Evolutionary conservation across 106 monocot genomes (phyloP).

Genomic region (Dendrobium catenatum): DNA sequence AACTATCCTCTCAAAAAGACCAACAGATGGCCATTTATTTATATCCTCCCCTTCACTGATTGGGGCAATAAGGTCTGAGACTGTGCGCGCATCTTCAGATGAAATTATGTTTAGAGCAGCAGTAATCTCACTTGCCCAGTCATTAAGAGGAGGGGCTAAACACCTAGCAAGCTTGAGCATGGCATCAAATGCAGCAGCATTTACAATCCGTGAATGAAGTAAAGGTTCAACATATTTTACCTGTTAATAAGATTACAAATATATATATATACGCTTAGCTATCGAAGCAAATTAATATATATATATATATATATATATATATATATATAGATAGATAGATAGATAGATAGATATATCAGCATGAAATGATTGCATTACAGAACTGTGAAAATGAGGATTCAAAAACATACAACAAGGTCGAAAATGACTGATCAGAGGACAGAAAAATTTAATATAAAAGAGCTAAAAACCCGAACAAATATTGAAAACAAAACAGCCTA

Average conservation of each 20-base stretch:
- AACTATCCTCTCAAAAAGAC: slow-evolving; percentile 69
- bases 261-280: neutral
- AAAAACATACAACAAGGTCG: neutral
- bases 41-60: slow-evolving; percentile 34
- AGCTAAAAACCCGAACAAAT: neutral
- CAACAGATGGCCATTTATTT: slow-evolving; percentile 25
- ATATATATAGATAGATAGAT: no score
- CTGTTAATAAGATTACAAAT: slow-evolving; percentile 33
- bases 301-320: no score
- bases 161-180: slow-evolving; percentile 72
- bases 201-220: slow-evolving; percentile 66
- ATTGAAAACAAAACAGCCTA: neutral
- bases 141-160: slow-evolving; percentile 75
- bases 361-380: neutral
- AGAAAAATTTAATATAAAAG: neutral
- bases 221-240: slow-evolving; percentile 79
- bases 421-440: neutral
- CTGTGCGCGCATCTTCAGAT: slow-evolving; percentile 24
- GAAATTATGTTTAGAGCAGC: slow-evolving; percentile 66
- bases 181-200: slow-evolving; percentile 73
- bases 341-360: neutral
- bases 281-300: neutral
- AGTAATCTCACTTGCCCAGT: slow-evolving; percentile 86
- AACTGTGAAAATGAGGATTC: neutral
- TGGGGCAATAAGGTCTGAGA: slow-evolving; percentile 38